Evolutionary conservation across 768 basidiomycete genomes (phyloP).

Genomic region (Pisolithus orientalis): DNA sequence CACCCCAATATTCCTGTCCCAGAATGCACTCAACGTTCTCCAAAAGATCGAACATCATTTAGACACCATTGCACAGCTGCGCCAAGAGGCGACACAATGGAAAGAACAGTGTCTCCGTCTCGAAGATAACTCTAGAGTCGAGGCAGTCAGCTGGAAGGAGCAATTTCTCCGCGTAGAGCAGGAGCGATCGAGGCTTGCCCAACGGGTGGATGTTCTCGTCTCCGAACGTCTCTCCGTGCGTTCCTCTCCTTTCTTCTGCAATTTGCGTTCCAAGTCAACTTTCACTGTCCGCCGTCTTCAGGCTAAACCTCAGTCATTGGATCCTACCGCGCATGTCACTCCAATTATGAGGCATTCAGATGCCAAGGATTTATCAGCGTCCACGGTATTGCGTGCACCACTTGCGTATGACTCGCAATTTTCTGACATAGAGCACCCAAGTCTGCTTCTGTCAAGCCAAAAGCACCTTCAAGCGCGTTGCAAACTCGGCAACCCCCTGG

Average conservation of each 20-base stretch:
- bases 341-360: conserved; percentile 24
- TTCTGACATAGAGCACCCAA: conserved; percentile 26
- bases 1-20: background rate
- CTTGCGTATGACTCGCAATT: conserved; percentile 14
- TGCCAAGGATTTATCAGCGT: conserved; percentile 23
- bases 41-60: conserved; percentile 50
- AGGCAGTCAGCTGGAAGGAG: conserved; percentile 71
- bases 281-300: conserved; percentile 1
- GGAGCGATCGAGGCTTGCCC: conserved; percentile 53
- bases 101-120: conserved; percentile 55
- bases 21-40: background rate
- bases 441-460: conserved; percentile 26
- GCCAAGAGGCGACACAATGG: conserved; percentile 64
- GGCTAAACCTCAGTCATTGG: conserved; percentile 8
- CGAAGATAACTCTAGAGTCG: conserved; percentile 39
- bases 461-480: conserved; percentile 4
- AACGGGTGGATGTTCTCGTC: conserved; percentile 53
- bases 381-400: conserved; percentile 14
- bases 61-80: conserved; percentile 55
- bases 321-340: conserved; percentile 25
- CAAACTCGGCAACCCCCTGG: conserved; percentile 7
- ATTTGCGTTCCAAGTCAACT: background rate
- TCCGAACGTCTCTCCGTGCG: conserved; percentile 43
- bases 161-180: conserved; percentile 71
- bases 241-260: conserved; percentile 2